phyloP scores from a whole-genome alignment of 1,284 basidiomycete species.

The Ganoderma meredithae region DNA sequence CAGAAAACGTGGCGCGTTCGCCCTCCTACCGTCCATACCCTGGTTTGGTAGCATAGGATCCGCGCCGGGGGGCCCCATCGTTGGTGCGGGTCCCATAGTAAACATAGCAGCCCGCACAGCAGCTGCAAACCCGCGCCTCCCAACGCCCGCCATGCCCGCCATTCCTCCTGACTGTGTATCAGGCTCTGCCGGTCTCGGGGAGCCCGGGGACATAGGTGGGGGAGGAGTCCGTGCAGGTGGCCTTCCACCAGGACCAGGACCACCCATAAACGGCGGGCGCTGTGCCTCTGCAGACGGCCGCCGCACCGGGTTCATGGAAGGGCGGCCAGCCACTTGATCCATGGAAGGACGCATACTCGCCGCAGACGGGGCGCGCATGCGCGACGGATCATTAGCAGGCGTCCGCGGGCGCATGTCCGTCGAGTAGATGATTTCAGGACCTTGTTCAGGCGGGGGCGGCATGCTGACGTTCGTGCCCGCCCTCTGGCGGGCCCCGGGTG shows the following conservation, averaged over 20 bases:
- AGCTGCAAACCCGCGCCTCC: slow-evolving; percentile 84
- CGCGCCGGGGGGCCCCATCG: slow-evolving; percentile 17
- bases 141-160: slow-evolving; percentile 92
- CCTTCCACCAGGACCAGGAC: slow-evolving; percentile 1
- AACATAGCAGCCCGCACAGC: slow-evolving; percentile 78
- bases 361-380: slow-evolving; percentile 33
- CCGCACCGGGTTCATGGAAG: slow-evolving; percentile 19
- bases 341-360: slow-evolving; percentile 29
- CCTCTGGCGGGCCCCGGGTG: slow-evolving; percentile 30
- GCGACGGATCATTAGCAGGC: slow-evolving; percentile 28
- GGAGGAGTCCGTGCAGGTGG: slow-evolving; percentile 27
- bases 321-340: slow-evolving; percentile 12
- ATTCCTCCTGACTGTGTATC: slow-evolving; percentile 81
- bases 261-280: slow-evolving; percentile 25
- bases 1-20: slow-evolving; percentile 58
- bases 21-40: slow-evolving; percentile 46
- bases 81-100: slow-evolving; percentile 29
- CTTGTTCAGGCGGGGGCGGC: slow-evolving; percentile 15
- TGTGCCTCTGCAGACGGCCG: slow-evolving; percentile 22
- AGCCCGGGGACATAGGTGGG: slow-evolving; percentile 26
- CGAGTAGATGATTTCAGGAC: slow-evolving; percentile 37
- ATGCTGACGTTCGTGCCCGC: slow-evolving; percentile 34
- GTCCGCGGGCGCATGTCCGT: slow-evolving; percentile 29
- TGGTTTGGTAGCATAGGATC: slow-evolving; percentile 31
- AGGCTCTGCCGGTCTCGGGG: slow-evolving; percentile 41